Percentiles rank a stretch among this genome's conserved stretches.
Evolutionary conservation across 1,284 basidiomycete species (phyloP).

Genomic region (Rhodotorula sp.): DNA sequence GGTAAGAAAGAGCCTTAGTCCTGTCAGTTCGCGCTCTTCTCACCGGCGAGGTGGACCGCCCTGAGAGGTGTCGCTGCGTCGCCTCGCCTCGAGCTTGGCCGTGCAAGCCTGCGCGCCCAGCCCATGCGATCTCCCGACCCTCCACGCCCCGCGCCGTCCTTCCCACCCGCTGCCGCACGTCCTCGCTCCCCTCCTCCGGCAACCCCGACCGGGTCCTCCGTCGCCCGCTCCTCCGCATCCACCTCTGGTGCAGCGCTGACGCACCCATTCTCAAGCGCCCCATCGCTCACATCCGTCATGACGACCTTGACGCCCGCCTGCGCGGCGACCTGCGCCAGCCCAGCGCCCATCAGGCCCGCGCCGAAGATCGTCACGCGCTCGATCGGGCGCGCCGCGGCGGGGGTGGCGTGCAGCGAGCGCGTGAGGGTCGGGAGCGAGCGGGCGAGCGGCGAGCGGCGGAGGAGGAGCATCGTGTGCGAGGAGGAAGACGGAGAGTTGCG

Average conservation of each 20-base stretch:
- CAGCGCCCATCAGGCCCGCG: conserved; percentile 57
- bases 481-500: background rate
- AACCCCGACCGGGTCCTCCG: background rate
- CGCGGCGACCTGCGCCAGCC: conserved; percentile 58
- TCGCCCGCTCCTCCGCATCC: too few relatives aligned
- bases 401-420: background rate
- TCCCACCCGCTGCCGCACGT: too few relatives aligned
- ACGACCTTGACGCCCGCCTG: conserved; percentile 56
- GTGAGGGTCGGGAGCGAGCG: background rate
- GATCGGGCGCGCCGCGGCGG: conserved; percentile 10
- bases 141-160: too few relatives aligned
- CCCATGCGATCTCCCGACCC: too few relatives aligned
- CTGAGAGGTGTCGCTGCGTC: too few relatives aligned
- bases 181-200: background rate
- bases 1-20: background rate
- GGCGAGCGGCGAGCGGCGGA: background rate
- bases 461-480: background rate
- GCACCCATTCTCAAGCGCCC: conserved; percentile 55
- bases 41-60: too few relatives aligned
- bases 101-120: too few relatives aligned
- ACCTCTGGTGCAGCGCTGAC: background rate
- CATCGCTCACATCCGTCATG: conserved; percentile 54
- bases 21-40: too few relatives aligned
- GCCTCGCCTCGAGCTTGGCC: too few relatives aligned
- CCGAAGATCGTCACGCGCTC: conserved; percentile 37